These are phyloP conservation scores for Fomitiporia mediterranea DNA, from an alignment of 1,284 basidiomycete species.

Conservation along the genomic window DNA sequence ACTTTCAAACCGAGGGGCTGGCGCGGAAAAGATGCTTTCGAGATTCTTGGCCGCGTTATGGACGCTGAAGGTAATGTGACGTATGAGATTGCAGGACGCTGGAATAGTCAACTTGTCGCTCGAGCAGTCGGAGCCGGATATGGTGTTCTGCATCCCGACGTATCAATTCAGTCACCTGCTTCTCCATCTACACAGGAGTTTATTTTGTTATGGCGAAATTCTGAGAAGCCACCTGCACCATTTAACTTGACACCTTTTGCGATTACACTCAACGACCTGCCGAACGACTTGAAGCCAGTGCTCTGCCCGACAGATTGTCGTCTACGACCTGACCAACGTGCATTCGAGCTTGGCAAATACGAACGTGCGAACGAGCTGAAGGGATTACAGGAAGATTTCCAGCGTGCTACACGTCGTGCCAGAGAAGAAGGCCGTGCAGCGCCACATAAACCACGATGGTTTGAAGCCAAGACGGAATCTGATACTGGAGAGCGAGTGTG, in stretches of 20 bases:
- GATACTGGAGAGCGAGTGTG: constrained; percentile 88
- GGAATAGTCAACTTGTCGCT: constrained; percentile 94
- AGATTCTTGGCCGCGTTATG: constrained; percentile 85
- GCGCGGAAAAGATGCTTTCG: constrained; percentile 88
- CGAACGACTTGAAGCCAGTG: constrained; percentile 66
- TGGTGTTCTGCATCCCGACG: constrained; percentile 74
- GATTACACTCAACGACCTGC: constrained; percentile 84
- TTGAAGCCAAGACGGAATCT: constrained; percentile 66
- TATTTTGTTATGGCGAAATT: constrained; percentile 91
- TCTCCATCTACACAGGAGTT: constrained; percentile 57
- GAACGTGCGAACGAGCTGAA: constrained; percentile 90
- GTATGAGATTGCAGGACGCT: constrained; percentile 93
- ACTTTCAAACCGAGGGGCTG: constrained; percentile 97
- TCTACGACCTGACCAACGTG: constrained; percentile 88
- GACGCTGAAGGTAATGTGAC: constrained; percentile 61
- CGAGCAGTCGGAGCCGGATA: constrained; percentile 63
- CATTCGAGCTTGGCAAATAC: constrained; percentile 92
- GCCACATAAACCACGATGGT: constrained; percentile 83
- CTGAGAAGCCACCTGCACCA: constrained; percentile 76
- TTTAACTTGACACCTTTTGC: constrained; percentile 97
- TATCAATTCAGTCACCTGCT: constrained; percentile 41
- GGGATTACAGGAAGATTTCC: constrained; percentile 81
- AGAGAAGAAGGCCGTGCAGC: constrained; percentile 75
- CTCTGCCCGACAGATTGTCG: constrained; percentile 93
- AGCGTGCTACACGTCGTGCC: constrained; percentile 72